Conservation (phyloP, 2,329 filamentous ascomycete genomes). For the Pseudogymnoascus sp. region DNA sequence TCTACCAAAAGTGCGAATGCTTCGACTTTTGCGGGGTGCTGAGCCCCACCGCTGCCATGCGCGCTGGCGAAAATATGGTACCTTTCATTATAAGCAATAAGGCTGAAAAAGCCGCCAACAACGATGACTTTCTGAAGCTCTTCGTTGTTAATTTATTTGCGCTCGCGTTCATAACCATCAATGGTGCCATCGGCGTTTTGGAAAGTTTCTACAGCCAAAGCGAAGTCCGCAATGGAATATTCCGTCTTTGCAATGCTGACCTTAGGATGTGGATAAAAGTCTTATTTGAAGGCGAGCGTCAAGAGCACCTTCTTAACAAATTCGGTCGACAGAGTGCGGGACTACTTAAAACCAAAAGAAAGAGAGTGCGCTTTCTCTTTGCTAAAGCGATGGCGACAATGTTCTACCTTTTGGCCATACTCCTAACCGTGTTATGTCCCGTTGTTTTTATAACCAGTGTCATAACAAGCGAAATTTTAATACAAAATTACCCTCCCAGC, state of each 20-base stretch:
- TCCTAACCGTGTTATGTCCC: conserved; percentile 9
- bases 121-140: not conserved
- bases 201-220: conserved; percentile 11
- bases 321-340: too few species aligned
- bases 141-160: conserved; percentile 6
- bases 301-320: not conserved
- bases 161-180: conserved; percentile 9
- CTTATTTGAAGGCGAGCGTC: conserved; percentile 12
- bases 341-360: not conserved
- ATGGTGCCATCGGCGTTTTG: conserved; percentile 11
- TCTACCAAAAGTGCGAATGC: not conserved
- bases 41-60: conserved; percentile 11
- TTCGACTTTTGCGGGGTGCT: conserved; percentile 14
- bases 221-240: conserved; percentile 13
- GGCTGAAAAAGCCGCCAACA: not conserved
- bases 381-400: conserved; percentile 10
- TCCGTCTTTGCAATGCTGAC: conserved; percentile 11
- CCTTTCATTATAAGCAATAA: not conserved
- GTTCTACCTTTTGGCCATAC: conserved; percentile 11
- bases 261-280: conserved; percentile 9
- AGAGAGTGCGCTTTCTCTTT: conserved; percentile 11
- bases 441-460: conserved; percentile 10
- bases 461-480: conserved; percentile 5
- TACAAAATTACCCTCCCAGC: conserved; percentile 9
- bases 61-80: conserved; percentile 10